Evolutionary conservation across 2,329 filamentous ascomycete genomes (phyloP).

Genomic region (Botryotinia globosa): DNA sequence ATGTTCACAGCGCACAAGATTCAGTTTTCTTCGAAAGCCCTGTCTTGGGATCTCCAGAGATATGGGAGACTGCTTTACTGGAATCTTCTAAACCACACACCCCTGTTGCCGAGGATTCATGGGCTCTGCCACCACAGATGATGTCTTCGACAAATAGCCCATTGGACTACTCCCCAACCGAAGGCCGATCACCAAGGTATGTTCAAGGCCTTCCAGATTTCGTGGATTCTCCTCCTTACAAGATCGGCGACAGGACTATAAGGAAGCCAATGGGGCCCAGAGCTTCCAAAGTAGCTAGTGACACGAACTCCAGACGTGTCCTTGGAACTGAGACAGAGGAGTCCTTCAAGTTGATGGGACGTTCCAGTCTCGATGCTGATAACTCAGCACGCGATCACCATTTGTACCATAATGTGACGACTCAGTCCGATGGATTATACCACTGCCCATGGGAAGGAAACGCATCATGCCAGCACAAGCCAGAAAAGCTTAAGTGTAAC

Average conservation of each 20-base stretch:
- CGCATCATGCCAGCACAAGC: constrained; percentile 75
- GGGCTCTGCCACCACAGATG: constrained; percentile 30
- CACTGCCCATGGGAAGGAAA: constrained; percentile 86
- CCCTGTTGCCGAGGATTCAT: constrained; percentile 27
- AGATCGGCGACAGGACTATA: constrained; percentile 32
- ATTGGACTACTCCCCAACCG: constrained; percentile 35
- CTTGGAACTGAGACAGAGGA: constrained; percentile 35
- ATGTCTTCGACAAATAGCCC: constrained; percentile 33
- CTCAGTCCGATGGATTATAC: constrained; percentile 72
- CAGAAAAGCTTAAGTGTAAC: constrained; percentile 97
- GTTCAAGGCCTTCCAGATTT: constrained; percentile 33
- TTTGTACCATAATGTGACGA: constrained; percentile 66
- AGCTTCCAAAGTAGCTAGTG: constrained; percentile 36
- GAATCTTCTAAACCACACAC: constrained; percentile 35
- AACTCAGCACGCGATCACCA: constrained; percentile 59
- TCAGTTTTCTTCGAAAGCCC: constrained; percentile 31
- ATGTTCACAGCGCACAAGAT: constrained; percentile 23
- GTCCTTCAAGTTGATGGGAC: constrained; percentile 33
- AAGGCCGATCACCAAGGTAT: constrained; percentile 37
- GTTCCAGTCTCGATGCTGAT: constrained; percentile 37
- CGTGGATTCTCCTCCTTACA: constrained; percentile 35
- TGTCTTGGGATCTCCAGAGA: constrained; percentile 26
- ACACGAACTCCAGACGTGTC: constrained; percentile 27
- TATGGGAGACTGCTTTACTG: constrained; percentile 34
- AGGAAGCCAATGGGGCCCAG: constrained; percentile 36